phyloP scores from a whole-genome alignment of 2,329 filamentous ascomycete genomes.

The Venturia aucupariae region DNA sequence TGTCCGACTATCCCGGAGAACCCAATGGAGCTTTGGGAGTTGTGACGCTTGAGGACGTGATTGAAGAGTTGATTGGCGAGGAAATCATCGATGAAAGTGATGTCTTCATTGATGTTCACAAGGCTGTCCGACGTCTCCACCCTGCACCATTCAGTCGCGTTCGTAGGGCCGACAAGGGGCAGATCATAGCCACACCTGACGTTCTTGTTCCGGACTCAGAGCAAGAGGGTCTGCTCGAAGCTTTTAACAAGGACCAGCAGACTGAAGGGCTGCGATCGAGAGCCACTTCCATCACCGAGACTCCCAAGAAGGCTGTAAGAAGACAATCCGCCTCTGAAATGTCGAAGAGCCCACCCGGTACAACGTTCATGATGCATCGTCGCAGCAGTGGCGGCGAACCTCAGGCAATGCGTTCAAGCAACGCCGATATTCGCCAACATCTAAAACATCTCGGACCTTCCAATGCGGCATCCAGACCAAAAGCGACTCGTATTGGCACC shows the following conservation, averaged over 20 bases:
- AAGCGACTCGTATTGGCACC: constrained; percentile 50
- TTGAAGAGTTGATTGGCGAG: constrained; percentile 97
- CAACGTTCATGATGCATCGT: constrained; percentile 34
- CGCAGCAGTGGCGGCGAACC: constrained; percentile 17
- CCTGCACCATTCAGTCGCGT: constrained; percentile 72
- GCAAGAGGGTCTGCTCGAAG: constrained; percentile 11
- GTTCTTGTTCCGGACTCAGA: constrained; percentile 21
- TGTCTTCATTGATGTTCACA: constrained; percentile 96
- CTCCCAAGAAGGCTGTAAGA: background rate
- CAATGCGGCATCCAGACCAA: constrained; percentile 51
- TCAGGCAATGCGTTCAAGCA: constrained; percentile 39
- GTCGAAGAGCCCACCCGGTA: constrained; percentile 23
- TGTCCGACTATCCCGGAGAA: constrained; percentile 84
- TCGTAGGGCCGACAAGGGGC: constrained; percentile 35
- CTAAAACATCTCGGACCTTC: constrained; percentile 56
- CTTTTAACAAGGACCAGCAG: constrained; percentile 16
- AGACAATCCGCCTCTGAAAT: constrained; percentile 13
- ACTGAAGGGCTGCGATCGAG: constrained; percentile 1
- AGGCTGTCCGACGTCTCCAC: constrained; percentile 82
- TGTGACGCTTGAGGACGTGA: constrained; percentile 93
- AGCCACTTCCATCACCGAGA: background rate
- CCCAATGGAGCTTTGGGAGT: constrained; percentile 85
- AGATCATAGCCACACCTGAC: constrained; percentile 38
- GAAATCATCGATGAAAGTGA: constrained; percentile 99
- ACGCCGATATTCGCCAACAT: constrained; percentile 49